These are phyloP conservation scores for Pestalotiopsis sp. DNA, from an alignment of 2,329 filamentous ascomycete species.

Conservation along the genomic window DNA sequence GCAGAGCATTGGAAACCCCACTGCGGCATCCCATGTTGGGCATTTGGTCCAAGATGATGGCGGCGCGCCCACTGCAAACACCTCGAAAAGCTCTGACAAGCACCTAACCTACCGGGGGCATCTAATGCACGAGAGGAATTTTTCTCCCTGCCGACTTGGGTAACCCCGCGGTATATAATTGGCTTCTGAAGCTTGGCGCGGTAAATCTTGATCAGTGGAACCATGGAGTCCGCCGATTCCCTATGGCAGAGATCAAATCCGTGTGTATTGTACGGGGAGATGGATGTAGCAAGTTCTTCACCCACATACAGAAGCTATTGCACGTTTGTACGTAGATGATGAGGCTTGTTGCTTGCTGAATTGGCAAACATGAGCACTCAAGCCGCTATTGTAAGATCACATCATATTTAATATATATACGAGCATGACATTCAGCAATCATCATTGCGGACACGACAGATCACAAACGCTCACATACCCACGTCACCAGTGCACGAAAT, in stretches of 20 bases:
- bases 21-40: not conserved
- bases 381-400: too few relatives aligned
- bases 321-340: too few relatives aligned
- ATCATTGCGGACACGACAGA: too few relatives aligned
- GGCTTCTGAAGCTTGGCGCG: not conserved
- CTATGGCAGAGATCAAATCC: not conserved
- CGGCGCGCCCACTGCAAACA: not conserved
- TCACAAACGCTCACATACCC: too few relatives aligned
- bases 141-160: not conserved
- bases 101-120: not conserved
- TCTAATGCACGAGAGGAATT: not conserved
- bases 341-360: too few relatives aligned
- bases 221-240: slow-evolving; percentile 8
- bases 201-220: not conserved
- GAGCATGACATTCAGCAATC: too few relatives aligned
- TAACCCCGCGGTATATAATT: not conserved
- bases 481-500: too few relatives aligned
- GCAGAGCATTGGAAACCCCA: not conserved
- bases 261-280: not conserved
- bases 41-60: not conserved
- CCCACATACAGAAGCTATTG: too few relatives aligned
- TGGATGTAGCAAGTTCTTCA: not conserved
- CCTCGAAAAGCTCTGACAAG: not conserved
- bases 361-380: too few relatives aligned
- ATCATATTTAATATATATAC: too few relatives aligned